A percentile compares a stretch with the other conserved stretches of the same genome.
Evolutionary conservation across 371 early-diverging fungal genomes (phyloP).

Genomic region (Mucor piriformis): DNA sequence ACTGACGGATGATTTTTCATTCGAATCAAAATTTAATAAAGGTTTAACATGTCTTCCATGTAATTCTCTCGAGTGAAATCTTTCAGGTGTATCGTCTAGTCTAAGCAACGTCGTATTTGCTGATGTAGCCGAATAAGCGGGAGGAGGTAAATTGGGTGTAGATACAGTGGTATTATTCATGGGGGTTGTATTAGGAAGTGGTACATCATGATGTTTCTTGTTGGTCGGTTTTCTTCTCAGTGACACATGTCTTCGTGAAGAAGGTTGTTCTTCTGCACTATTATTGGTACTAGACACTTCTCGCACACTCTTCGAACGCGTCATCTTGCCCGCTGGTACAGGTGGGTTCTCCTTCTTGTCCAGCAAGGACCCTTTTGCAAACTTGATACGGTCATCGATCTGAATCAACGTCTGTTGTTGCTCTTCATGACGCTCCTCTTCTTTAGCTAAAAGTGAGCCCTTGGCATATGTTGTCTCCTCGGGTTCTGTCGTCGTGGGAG

Average conservation of each 20-base stretch:
- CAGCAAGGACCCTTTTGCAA: slow-evolving; percentile 49
- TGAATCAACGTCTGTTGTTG: slow-evolving; percentile 38
- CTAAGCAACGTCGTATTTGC: slow-evolving; percentile 32
- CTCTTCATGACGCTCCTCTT: slow-evolving; percentile 17
- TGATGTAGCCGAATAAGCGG: not conserved
- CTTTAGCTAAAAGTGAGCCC: slow-evolving; percentile 40
- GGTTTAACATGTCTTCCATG: slow-evolving; percentile 52
- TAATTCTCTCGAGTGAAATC: slow-evolving; percentile 40
- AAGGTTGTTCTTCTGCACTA: not conserved
- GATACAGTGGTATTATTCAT: slow-evolving; percentile 10
- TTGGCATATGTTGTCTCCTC: slow-evolving; percentile 27
- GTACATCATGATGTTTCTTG: slow-evolving; percentile 30
- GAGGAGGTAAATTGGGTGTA: not conserved
- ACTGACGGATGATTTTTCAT: not conserved
- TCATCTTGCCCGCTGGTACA: slow-evolving; percentile 13
- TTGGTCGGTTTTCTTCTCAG: slow-evolving; percentile 42
- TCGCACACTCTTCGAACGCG: slow-evolving; percentile 42
- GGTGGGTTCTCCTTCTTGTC: slow-evolving; percentile 27
- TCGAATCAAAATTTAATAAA: slow-evolving; percentile 39
- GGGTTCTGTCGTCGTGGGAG: too few relatives aligned
- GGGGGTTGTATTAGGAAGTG: slow-evolving; percentile 28
- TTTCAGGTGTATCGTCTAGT: slow-evolving; percentile 42
- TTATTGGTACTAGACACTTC: slow-evolving; percentile 17
- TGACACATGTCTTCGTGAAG: slow-evolving; percentile 30
- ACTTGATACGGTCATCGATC: slow-evolving; percentile 41